Evolutionary conservation across 306 rosid genomes (phyloP).

Genomic region (Begonia loranthoides): DNA sequence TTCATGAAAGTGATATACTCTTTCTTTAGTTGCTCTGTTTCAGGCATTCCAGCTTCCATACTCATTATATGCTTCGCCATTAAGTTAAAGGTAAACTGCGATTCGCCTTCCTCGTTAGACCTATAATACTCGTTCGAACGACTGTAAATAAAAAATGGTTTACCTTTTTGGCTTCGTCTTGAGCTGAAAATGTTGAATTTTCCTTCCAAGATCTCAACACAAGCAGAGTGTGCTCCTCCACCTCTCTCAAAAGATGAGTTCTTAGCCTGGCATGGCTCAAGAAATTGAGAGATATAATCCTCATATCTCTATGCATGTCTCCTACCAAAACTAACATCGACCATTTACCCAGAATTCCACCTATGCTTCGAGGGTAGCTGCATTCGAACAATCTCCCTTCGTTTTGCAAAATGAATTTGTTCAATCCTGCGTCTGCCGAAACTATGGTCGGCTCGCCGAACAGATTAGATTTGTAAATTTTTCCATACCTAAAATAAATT

Average conservation of each 20-base stretch:
- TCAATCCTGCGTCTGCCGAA: constrained; percentile 86
- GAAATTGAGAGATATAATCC: constrained; percentile 72
- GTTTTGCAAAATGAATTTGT: constrained; percentile 71
- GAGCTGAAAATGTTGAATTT: constrained; percentile 62
- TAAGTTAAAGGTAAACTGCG: constrained; percentile 86
- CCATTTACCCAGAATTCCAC: constrained; percentile 97
- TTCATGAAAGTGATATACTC: constrained; percentile 89
- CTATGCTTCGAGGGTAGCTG: constrained; percentile 92
- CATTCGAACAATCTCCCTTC: constrained; percentile 91
- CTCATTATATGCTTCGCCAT: constrained; percentile 95
- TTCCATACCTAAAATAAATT: constrained; percentile 55
- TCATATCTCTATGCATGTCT: constrained; percentile 97
- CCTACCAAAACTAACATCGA: constrained; percentile 97
- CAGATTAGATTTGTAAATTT: constrained; percentile 73
- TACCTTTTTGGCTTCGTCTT: constrained; percentile 89
- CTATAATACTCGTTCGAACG: too few relatives aligned
- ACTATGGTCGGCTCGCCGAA: constrained; percentile 88
- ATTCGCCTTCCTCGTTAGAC: too few relatives aligned
- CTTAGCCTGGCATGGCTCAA: constrained; percentile 74
- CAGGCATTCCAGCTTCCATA: constrained; percentile 70
- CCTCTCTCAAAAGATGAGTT: constrained; percentile 56
- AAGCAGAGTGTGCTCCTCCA: constrained; percentile 62
- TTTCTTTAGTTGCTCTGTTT: constrained; percentile 74
- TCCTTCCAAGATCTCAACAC: constrained; percentile 61
- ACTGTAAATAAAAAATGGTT: too few relatives aligned